phyloP scores from a whole-genome alignment of 1,139 yeast genomes.

The Sugiyamaella xylanicola region DNA sequence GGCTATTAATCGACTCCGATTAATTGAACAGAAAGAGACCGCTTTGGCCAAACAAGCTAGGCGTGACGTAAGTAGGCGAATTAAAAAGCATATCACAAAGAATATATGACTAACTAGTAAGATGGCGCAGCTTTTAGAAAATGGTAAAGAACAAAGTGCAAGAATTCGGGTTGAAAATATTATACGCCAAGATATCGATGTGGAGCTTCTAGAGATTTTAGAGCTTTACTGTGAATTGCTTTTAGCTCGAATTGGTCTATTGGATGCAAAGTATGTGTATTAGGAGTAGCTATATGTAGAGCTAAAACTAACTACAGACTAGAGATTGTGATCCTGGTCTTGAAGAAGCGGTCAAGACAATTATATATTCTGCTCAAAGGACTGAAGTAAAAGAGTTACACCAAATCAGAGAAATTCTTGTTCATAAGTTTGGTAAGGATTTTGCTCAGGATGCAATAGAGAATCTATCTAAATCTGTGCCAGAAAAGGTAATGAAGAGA shows the following conservation, averaged over 20 bases:
- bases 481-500: slow-evolving; percentile 64
- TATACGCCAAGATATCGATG: slow-evolving; percentile 79
- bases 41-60: slow-evolving; percentile 84
- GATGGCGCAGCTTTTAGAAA: slow-evolving; percentile 69
- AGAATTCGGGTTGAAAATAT: slow-evolving; percentile 82
- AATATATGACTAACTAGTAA: slow-evolving; percentile 29
- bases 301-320: slow-evolving; percentile 4
- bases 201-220: slow-evolving; percentile 76
- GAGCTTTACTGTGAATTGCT: slow-evolving; percentile 84
- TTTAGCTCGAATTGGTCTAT: slow-evolving; percentile 68
- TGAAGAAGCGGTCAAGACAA: slow-evolving; percentile 71
- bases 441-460: slow-evolving; percentile 66
- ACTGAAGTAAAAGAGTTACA: slow-evolving; percentile 76
- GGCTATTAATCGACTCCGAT: slow-evolving; percentile 77
- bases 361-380: slow-evolving; percentile 69
- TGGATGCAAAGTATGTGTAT: slow-evolving; percentile 43
- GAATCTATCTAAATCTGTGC: slow-evolving; percentile 57
- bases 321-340: slow-evolving; percentile 62
- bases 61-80: slow-evolving; percentile 47
- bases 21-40: slow-evolving; percentile 77
- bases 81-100: neutral
- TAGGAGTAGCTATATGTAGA: neutral
- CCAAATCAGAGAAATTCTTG: slow-evolving; percentile 62
- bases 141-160: slow-evolving; percentile 82
- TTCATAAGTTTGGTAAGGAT: slow-evolving; percentile 63